These are phyloP conservation scores for Myxozyma melibiosi DNA, from an alignment of 805 yeast species.

Conservation along the genomic window DNA sequence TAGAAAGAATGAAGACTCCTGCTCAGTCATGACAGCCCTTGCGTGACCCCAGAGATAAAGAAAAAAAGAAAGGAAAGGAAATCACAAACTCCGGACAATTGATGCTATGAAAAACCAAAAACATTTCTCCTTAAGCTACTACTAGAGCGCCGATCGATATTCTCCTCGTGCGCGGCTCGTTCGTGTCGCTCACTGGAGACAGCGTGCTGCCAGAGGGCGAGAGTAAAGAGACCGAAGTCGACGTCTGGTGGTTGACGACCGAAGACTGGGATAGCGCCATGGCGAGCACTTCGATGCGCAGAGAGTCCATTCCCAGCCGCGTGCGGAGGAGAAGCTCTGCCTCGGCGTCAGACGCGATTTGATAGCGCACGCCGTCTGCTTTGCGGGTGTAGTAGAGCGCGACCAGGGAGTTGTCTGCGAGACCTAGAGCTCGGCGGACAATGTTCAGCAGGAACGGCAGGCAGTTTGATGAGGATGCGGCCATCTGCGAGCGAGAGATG, in stretches of 20 bases:
- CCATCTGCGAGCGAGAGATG: conserved; percentile 3
- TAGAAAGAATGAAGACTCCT: no score
- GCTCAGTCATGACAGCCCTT: no score
- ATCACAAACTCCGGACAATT: no score
- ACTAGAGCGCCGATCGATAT: conserved; percentile 24
- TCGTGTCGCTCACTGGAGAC: conserved; percentile 1
- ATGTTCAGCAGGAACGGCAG: conserved; percentile 19
- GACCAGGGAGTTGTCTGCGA: conserved; percentile 17
- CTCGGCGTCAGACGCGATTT: conserved; percentile 21
- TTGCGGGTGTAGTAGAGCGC: conserved; percentile 13
- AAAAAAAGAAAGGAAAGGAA: no score
- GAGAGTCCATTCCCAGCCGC: not conserved
- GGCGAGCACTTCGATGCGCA: conserved; percentile 17
- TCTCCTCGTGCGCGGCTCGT: conserved; percentile 3
- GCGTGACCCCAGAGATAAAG: no score
- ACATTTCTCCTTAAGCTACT: not conserved
- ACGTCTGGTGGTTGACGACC: not conserved
- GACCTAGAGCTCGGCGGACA: conserved; percentile 15
- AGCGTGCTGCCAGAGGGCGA: not conserved
- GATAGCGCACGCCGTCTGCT: conserved; percentile 10
- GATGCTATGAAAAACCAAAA: not conserved
- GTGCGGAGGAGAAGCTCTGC: conserved; percentile 13
- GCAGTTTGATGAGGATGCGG: conserved; percentile 2
- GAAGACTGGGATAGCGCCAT: conserved; percentile 8
- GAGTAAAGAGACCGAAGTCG: not conserved